phyloP scores from a whole-genome alignment of 805 yeast genomes.

The Candida morakotiae region DNA sequence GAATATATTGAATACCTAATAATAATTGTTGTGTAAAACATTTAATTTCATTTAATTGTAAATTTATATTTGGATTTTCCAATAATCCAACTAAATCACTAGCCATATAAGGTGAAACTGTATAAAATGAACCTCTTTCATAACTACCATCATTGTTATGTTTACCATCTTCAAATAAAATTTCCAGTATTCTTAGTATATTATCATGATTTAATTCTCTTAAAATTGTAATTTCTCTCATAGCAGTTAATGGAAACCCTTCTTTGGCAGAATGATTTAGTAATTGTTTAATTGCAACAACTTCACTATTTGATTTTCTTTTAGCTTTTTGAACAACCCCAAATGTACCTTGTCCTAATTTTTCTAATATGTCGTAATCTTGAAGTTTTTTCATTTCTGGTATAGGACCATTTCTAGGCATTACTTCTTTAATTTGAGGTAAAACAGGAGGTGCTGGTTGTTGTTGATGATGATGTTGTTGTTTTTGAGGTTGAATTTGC shows the following conservation, averaged over 20 bases:
- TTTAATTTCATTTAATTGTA: conserved; percentile 70
- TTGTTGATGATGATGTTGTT: not conserved
- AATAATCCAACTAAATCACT: conserved; percentile 87
- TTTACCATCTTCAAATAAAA: conserved; percentile 49
- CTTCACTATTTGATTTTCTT: conserved; percentile 44
- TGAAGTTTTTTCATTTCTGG: conserved; percentile 25
- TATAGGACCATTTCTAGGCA: conserved; percentile 3
- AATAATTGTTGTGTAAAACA: conserved; percentile 77
- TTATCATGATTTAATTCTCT: conserved; percentile 67
- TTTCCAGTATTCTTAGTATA: conserved; percentile 72
- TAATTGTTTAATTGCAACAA: conserved; percentile 86
- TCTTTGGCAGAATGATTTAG: conserved; percentile 74
- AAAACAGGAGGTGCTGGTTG: not conserved
- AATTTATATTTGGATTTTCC: conserved; percentile 65
- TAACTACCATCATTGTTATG: conserved; percentile 26
- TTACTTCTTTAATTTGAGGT: not conserved
- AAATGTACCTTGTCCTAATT: conserved; percentile 45
- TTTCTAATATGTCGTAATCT: conserved; percentile 30
- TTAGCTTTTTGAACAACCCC: conserved; percentile 81
- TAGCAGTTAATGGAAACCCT: conserved; percentile 90
- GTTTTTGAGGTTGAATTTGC: not conserved
- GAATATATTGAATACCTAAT: conserved; percentile 78
- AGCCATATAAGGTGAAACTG: conserved; percentile 90
- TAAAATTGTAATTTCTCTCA: conserved; percentile 83
- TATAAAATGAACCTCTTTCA: conserved; percentile 56